Base-by-base conservation (phyloP, 106 monocot species). In the Apostasia shenzhenica region DNA sequence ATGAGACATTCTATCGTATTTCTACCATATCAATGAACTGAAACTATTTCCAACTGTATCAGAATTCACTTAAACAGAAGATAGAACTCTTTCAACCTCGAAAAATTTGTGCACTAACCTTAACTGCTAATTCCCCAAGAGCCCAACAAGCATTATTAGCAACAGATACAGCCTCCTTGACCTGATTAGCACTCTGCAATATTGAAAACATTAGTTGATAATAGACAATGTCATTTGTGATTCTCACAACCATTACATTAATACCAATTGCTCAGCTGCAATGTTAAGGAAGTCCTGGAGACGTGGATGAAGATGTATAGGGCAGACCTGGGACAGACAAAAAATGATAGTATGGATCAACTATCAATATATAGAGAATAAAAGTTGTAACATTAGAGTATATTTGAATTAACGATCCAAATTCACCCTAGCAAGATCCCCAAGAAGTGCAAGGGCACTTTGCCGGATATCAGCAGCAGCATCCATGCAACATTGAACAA, bases 61-160 rank as follows among this genome's bases (percentile, higher is more conserved):
- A 26, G 26, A 26, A 26, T 26, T 26, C 26, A 26, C 26, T 26
- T 26, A 26, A 26, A 26, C 26, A 26, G 26, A 26, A 26, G 26
- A 26, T 26, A 26, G 26, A 26, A 26, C 26, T 26, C 26, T 26
- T 26, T 26, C 26, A 26, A 26, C 26, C 26, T 26, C 0, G 50
- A 50, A 50, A 50, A 50, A 50, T 50, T 8, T 50, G 13, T 57
- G 58, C 40, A 76, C 78, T 68, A 11, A 97, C 99, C 87, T 99
- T 93, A 67, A 93, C 72, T 64, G 99, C 93, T 61, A 99, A 73
- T 83, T 99, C 99, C 73, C 99, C 99, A 80, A 99, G 87, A 2
- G 99, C 99, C 99, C 99, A 99, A 71, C 99, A 99, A 74, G 99
- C 99, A 88, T 99, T 99, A 70, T 99, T 99, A 67, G 90, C 87